These are phyloP conservation scores for Agroathelia rolfsii DNA, from an alignment of 1,284 basidiomycete species.

Conservation along the genomic window DNA sequence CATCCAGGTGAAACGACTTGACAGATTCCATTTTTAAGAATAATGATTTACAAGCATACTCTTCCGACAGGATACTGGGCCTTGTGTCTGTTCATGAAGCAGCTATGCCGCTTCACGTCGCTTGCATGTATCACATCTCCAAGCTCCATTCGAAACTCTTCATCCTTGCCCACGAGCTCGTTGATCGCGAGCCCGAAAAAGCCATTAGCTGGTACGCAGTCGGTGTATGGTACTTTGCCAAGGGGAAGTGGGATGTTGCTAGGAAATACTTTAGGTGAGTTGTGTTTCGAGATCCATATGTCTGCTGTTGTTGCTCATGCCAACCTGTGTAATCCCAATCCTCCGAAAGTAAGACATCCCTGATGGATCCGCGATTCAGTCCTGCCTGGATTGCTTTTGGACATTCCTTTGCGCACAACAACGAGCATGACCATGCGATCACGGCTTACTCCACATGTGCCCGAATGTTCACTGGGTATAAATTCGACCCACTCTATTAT, in stretches of 20 bases:
- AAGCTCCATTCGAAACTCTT: constrained; percentile 89
- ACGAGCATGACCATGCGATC: constrained; percentile 97
- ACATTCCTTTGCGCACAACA: constrained; percentile 94
- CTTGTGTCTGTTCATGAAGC: constrained; percentile 75
- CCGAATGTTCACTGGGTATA: constrained; percentile 86
- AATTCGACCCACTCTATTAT: constrained; percentile 9
- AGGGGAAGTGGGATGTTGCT: constrained; percentile 80
- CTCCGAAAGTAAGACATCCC: constrained; percentile 71
- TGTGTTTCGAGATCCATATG: background rate
- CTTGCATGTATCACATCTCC: constrained; percentile 93
- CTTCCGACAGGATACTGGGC: constrained; percentile 58
- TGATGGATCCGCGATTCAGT: constrained; percentile 95
- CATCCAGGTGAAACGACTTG: too few relatives aligned
- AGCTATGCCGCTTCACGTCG: constrained; percentile 88
- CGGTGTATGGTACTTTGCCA: constrained; percentile 91
- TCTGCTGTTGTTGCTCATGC: background rate
- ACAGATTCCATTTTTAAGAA: constrained; percentile 9
- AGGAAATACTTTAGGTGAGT: constrained; percentile 84
- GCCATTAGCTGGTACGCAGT: constrained; percentile 97
- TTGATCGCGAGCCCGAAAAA: constrained; percentile 86
- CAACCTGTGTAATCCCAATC: constrained; percentile 5
- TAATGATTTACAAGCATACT: background rate
- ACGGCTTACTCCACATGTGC: constrained; percentile 97
- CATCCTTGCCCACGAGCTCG: constrained; percentile 91
- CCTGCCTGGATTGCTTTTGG: constrained; percentile 98